Conservation (phyloP, 2,329 filamentous ascomycete genomes). For the Fusarium albidum region DNA sequence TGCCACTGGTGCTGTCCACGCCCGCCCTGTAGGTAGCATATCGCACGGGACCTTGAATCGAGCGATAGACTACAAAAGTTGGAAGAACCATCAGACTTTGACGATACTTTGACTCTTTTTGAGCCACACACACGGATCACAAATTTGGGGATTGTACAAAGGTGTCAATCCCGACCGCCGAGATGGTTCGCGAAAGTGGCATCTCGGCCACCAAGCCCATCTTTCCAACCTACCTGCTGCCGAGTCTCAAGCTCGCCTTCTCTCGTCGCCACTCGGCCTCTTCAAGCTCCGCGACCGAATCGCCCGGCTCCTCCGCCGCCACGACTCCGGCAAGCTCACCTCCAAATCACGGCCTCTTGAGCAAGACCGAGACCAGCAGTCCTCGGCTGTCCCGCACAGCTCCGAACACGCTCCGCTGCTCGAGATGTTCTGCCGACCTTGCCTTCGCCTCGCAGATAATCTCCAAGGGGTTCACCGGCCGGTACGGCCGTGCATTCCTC, state of each 20-base stretch:
- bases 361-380: constrained; percentile 11
- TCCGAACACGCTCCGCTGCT: constrained; percentile 67
- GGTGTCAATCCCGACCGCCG: constrained; percentile 9
- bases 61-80: constrained; percentile 27
- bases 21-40: constrained; percentile 19
- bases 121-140: constrained; percentile 8
- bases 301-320: constrained; percentile 39
- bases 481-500: constrained; percentile 70
- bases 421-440: constrained; percentile 66
- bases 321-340: constrained; percentile 43
- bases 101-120: constrained; percentile 8
- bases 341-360: constrained; percentile 25
- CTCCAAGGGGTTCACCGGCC: constrained; percentile 72
- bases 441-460: constrained; percentile 69
- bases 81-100: constrained; percentile 10
- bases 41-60: constrained; percentile 20
- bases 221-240: constrained; percentile 62
- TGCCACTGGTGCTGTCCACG: constrained; percentile 29
- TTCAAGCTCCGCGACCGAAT: constrained; percentile 43
- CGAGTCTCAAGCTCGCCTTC: constrained; percentile 59
- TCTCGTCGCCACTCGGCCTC: constrained; percentile 50
- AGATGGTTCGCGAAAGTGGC: constrained; percentile 48
- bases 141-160: constrained; percentile 3
- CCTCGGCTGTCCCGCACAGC: constrained; percentile 51
- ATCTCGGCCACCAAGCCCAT: constrained; percentile 53